These are phyloP conservation scores for Diophrys sp. DNA, from an alignment of 73 alveolate genomes.

Conservation along the genomic window DNA sequence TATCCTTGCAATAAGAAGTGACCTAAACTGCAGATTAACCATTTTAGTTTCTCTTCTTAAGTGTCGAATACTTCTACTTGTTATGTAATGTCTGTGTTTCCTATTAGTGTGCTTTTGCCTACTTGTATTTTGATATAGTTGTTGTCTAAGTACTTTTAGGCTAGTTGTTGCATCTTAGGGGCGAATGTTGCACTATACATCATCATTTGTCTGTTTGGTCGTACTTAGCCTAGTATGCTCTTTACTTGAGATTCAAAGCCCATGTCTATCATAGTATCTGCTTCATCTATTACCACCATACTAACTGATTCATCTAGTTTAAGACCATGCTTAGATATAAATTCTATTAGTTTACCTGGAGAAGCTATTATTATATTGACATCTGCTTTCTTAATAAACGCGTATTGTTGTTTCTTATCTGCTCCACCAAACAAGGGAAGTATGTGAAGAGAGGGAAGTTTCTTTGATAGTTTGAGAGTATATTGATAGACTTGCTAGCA, in stretches of 20 bases:
- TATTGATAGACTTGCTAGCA: too few species aligned
- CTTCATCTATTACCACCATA: constrained; percentile 95
- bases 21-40: constrained; percentile 55
- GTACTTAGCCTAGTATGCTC: constrained; percentile 64
- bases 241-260: constrained; percentile 88
- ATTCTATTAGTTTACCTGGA: too few species aligned
- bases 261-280: constrained; percentile 91
- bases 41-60: constrained; percentile 65
- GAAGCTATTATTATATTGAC: too few species aligned
- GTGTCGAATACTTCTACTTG: constrained; percentile 64
- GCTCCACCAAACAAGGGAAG: too few species aligned
- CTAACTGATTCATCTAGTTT: too few species aligned
- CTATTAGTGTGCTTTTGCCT: constrained; percentile 67
- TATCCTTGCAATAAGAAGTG: constrained; percentile 55
- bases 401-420: too few species aligned
- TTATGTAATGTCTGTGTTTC: constrained; percentile 69
- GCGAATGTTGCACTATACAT: constrained; percentile 83
- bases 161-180: constrained; percentile 52
- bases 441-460: too few species aligned
- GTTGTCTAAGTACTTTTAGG: background rate
- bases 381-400: too few species aligned
- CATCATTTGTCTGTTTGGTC: constrained; percentile 70
- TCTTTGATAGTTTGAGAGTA: too few species aligned
- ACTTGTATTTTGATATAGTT: constrained; percentile 70
- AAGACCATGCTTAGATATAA: too few species aligned